Evolutionary conservation across 805 yeast species (phyloP).

Genomic region (Ogataea siamensis): DNA sequence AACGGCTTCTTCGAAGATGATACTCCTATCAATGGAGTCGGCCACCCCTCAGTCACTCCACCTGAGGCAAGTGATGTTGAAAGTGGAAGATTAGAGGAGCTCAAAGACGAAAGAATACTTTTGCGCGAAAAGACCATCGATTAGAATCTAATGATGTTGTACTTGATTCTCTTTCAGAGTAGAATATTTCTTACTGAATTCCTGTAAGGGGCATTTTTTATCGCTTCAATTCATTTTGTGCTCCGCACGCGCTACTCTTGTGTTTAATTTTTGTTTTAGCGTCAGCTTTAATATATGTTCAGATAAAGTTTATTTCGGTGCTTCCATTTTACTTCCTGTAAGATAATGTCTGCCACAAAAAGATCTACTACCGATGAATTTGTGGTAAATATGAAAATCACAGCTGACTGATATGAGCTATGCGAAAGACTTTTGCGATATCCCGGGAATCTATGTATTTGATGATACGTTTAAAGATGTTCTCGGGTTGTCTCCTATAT

Average conservation of each 20-base stretch:
- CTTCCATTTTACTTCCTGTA: no score
- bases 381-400: constrained; percentile 5
- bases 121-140: constrained; percentile 1
- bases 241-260: not conserved
- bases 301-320: no score
- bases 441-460: constrained; percentile 7
- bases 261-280: not conserved
- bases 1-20: constrained; percentile 30
- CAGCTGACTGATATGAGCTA: constrained; percentile 7
- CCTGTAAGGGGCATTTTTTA: not conserved
- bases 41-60: constrained; percentile 8
- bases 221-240: not conserved
- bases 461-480: constrained; percentile 4
- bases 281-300: not conserved
- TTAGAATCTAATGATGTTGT: not conserved
- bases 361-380: no score
- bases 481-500: constrained; percentile 6
- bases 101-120: not conserved
- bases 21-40: constrained; percentile 27
- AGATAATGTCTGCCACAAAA: no score
- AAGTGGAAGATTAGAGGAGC: not conserved
- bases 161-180: not conserved
- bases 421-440: not conserved
- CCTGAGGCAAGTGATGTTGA: constrained; percentile 1
- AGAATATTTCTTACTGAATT: not conserved